Evolutionary conservation across 148 eudicot genomes (phyloP), one percentile per base, ranked within the genome.

Genomic region (Silene uniflora): DNA sequence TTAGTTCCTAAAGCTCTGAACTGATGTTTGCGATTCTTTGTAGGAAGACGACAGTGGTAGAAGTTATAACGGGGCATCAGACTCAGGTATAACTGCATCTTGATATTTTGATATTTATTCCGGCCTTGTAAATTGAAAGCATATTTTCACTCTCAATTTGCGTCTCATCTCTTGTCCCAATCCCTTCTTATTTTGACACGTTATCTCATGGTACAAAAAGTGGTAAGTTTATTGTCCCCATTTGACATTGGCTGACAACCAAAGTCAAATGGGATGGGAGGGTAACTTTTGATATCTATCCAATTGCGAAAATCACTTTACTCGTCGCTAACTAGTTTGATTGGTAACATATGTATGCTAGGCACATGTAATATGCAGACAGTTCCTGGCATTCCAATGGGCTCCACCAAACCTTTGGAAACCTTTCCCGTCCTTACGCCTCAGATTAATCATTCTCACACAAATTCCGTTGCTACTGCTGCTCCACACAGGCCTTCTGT

Each of bases 21-120:
- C 49, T 39, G 55, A 67, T 56, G 25, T 42, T 42, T 62, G 13
- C 13, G 14, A 72, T 78, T 62, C 65, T 73, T 75, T 67, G 12
- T 80, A 85, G 87, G 87, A 80, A 42, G 85, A 79, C 29, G 80
- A 81, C 66, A 81, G 69, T 71, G 73, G 80, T 56, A 83, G 73
- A 76, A 81, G 74, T 32, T 71, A 67, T 66, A 79, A 82, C 44
- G 87, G 82, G 44, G 77, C 63, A 63, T 68, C 66, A 7, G 85
- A 81, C 73, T 62, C 85, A 77, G 87, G 87, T 85, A 76, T 60
- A 23, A 54, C 11, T 72, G n/a, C 16, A 52, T 49, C 25, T 12
- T 16, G 27, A 77, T 32, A 32, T 32, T 32, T 12, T 16, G 27
- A 77, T 32, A 32, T 32, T 32, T 32, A 32, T 32, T 32, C 35